These are phyloP conservation scores for Coemansia sp. DNA, from an alignment of 192 early-diverging fungal species.

Conservation along the genomic window DNA sequence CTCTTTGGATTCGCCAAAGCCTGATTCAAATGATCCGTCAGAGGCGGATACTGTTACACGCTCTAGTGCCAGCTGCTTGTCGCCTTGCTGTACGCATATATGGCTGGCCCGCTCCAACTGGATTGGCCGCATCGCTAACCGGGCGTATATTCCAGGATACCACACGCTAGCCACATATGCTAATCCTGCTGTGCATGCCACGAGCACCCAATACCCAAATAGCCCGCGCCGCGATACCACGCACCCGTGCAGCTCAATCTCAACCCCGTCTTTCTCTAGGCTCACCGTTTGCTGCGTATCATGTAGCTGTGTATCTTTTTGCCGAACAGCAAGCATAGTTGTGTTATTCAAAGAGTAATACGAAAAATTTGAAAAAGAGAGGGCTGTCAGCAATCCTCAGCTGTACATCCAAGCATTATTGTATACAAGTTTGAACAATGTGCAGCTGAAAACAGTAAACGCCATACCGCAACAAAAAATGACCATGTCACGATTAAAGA, in stretches of 20 bases:
- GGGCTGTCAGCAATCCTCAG: too few species aligned
- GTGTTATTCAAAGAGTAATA: too few species aligned
- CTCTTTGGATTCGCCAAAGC: conserved; percentile 11
- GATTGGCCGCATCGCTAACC: conserved; percentile 5
- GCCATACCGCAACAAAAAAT: too few species aligned
- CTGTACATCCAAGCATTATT: too few species aligned
- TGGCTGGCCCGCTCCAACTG: conserved; percentile 10
- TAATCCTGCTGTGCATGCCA: conserved; percentile 20
- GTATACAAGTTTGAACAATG: too few species aligned
- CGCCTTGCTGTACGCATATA: conserved; percentile 14
- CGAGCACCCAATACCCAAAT: conserved; percentile 23
- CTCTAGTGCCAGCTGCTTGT: conserved; percentile 33
- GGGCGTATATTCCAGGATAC: conserved; percentile 21
- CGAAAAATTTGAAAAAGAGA: too few species aligned
- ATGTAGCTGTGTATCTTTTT: too few species aligned
- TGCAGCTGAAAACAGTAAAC: too few species aligned
- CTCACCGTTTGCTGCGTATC: conserved; percentile 7
- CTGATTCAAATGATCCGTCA: not conserved
- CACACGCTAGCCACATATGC: conserved; percentile 25
- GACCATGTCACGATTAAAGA: too few species aligned
- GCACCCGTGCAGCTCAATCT: conserved; percentile 15
- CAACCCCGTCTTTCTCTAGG: conserved; percentile 22
- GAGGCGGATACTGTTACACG: not conserved
- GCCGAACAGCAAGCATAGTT: too few species aligned
- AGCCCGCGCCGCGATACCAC: conserved; percentile 5